Conservation (phyloP, 805 yeast species). For the Yamadazyma nakazawae region DNA sequence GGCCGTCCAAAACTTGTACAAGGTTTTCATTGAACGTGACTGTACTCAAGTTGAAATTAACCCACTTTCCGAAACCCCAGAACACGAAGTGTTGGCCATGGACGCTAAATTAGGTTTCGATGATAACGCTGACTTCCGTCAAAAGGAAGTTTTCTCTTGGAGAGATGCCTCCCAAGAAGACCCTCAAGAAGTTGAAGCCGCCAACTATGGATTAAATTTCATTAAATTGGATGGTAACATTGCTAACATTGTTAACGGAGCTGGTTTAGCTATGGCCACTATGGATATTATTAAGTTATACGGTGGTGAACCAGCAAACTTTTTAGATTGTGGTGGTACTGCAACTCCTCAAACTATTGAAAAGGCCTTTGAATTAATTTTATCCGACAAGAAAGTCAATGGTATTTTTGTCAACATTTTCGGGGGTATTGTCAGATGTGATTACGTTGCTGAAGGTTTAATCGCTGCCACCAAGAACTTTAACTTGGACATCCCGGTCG, state of each 20-base stretch:
- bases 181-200: slow-evolving; percentile 89
- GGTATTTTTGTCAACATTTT: slow-evolving; percentile 98
- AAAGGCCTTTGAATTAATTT: slow-evolving; percentile 90
- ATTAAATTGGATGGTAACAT: slow-evolving; percentile 98
- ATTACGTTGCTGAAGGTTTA: slow-evolving; percentile 96
- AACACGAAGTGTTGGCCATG: slow-evolving; percentile 91
- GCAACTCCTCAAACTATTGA: slow-evolving; percentile 98
- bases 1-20: slow-evolving; percentile 80
- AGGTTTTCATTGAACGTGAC: slow-evolving; percentile 86
- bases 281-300: slow-evolving; percentile 98
- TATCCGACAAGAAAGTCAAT: slow-evolving; percentile 83
- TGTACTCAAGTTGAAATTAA: slow-evolving; percentile 98
- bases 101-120: slow-evolving; percentile 99
- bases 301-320: slow-evolving; percentile 99
- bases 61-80: slow-evolving; percentile 92
- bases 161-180: slow-evolving; percentile 98
- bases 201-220: slow-evolving; percentile 86
- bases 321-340: slow-evolving; percentile 99
- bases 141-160: slow-evolving; percentile 91
- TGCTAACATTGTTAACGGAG: slow-evolving; percentile 99
- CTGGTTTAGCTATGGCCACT: slow-evolving; percentile 99
- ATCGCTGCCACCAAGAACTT: slow-evolving; percentile 92
- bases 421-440: slow-evolving; percentile 99
- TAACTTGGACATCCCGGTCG: slow-evolving; percentile 88
- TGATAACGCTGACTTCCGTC: slow-evolving; percentile 94